These are phyloP conservation scores for Populus nigra DNA, from an alignment of 345 rosid species.

Conservation along the genomic window DNA sequence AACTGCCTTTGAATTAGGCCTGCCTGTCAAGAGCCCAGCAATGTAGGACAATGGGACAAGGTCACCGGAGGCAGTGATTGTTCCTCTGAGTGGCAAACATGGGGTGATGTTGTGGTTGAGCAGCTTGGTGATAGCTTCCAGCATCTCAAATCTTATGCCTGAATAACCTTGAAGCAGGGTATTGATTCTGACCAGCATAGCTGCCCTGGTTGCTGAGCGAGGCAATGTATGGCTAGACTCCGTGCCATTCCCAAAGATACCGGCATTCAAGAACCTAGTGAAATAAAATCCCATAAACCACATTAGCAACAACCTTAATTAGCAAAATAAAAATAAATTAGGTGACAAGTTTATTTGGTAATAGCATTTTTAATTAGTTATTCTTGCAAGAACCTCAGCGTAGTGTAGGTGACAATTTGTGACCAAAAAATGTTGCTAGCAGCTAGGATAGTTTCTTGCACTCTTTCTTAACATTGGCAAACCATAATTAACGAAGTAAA, in stretches of 20 bases:
- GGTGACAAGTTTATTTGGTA: too few relatives aligned
- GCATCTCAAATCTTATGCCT: conserved; percentile 24
- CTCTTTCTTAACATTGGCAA: too few relatives aligned
- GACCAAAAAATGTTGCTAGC: too few relatives aligned
- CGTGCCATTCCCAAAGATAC: conserved; percentile 22
- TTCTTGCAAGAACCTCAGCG: too few relatives aligned
- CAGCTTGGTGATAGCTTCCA: conserved; percentile 28
- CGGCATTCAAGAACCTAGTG: conserved; percentile 32
- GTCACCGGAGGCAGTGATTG: conserved; percentile 27
- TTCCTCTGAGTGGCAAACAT: conserved; percentile 23
- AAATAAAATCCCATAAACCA: not conserved
- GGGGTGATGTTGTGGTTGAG: conserved; percentile 26
- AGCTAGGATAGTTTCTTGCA: too few relatives aligned
- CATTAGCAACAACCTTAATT: not conserved
- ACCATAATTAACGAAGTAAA: too few relatives aligned
- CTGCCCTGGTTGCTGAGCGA: conserved; percentile 23
- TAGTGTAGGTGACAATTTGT: too few relatives aligned
- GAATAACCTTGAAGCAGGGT: conserved; percentile 27
- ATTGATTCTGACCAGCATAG: conserved; percentile 32
- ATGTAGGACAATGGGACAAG: conserved; percentile 23
- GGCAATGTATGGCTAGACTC: conserved; percentile 23
- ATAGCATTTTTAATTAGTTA: too few relatives aligned
- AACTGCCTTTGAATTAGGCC: conserved; percentile 22
- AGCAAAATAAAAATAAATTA: too few relatives aligned
- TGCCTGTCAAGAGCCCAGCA: conserved; percentile 24